These are phyloP conservation scores for Capsicum baccatum DNA, from an alignment of 257 asterid species.

Conservation along the genomic window DNA sequence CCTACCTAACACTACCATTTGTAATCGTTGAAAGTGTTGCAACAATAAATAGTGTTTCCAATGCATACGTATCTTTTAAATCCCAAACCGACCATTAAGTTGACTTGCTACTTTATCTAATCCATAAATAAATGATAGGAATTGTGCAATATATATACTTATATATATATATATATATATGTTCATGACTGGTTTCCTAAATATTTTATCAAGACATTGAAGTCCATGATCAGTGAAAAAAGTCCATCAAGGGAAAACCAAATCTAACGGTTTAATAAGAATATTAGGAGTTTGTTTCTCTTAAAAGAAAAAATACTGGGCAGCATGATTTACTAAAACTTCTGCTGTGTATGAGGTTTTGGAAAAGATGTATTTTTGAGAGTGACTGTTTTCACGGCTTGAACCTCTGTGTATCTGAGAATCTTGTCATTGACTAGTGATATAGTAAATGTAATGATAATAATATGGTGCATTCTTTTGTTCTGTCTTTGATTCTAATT, in stretches of 20 bases:
- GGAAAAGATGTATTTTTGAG: no score
- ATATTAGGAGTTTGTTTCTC: not conserved
- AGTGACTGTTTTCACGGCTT: no score
- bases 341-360: no score
- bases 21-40: not conserved
- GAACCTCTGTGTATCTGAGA: no score
- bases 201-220: not conserved
- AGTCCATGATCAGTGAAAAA: not conserved
- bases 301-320: no score
- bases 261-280: not conserved
- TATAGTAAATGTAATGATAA: no score
- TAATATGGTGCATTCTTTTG: no score
- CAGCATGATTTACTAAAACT: no score
- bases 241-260: not conserved
- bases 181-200: not conserved
- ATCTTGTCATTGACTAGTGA: no score
- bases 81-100: constrained; percentile 22
- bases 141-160: not conserved
- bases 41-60: not conserved
- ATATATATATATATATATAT: not conserved
- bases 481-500: not conserved
- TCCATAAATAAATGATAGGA: not conserved
- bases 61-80: not conserved
- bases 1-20: not conserved
- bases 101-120: not conserved